These are phyloP conservation scores for Acacia crassicarpa DNA, from an alignment of 306 rosid genomes.

Conservation along the genomic window DNA sequence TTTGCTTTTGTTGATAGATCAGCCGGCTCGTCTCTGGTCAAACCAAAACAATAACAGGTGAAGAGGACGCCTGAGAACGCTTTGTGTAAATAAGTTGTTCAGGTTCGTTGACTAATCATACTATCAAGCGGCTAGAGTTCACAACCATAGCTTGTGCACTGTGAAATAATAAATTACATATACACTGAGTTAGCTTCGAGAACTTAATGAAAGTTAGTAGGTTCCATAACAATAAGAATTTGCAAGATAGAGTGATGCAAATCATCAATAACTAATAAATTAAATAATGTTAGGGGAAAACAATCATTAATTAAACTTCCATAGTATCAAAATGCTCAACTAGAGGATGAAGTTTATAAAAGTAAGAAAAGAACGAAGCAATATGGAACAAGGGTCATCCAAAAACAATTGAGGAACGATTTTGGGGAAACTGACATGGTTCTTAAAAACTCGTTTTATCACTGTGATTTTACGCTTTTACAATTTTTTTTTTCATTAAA, in stretches of 20 bases:
- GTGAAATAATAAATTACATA: conserved; percentile 12
- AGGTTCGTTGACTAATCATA: background rate
- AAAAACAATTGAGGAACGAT: background rate
- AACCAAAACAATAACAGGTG: background rate
- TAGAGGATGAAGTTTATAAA: too few relatives aligned
- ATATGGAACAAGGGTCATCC: background rate
- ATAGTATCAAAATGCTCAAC: background rate
- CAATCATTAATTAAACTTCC: background rate
- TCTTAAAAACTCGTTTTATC: too few relatives aligned
- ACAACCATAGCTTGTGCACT: background rate
- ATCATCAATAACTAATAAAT: background rate
- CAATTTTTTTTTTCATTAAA: too few relatives aligned
- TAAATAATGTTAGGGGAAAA: background rate
- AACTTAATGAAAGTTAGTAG: background rate
- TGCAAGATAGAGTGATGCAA: conserved; percentile 2
- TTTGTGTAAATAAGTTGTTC: background rate
- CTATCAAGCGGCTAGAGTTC: background rate
- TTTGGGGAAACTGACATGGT: background rate
- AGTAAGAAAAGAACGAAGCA: background rate
- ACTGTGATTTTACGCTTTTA: too few relatives aligned
- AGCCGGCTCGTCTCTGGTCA: conserved; percentile 21
- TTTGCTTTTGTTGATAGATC: conserved; percentile 33
- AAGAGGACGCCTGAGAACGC: background rate
- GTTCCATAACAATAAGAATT: background rate
- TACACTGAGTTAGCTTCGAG: background rate